Conservation (phyloP, 192 early-diverging fungal species). For the Podila epicladia region DNA sequence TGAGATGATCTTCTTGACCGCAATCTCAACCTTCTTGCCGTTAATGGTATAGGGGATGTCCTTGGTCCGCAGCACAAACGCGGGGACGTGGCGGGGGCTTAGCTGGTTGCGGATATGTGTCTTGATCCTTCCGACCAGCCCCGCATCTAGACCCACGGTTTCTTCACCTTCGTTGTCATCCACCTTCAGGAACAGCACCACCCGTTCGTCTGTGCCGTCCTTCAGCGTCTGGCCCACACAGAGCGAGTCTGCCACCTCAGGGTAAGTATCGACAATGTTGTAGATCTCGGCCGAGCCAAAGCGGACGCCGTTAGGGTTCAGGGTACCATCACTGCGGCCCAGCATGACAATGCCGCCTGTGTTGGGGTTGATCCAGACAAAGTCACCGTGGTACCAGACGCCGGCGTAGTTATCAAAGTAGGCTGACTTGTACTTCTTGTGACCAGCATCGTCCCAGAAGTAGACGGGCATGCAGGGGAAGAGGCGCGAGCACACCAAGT, state of each 20-base stretch:
- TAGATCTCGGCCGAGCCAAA: conserved; percentile 96
- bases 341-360: conserved; percentile 97
- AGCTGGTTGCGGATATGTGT: conserved; percentile 81
- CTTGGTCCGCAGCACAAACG: conserved; percentile 77
- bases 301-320: conserved; percentile 93
- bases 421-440: conserved; percentile 81
- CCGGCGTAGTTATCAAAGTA: conserved; percentile 89
- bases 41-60: conserved; percentile 97
- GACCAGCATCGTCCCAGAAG: conserved; percentile 85
- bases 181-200: conserved; percentile 93
- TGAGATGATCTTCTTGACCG: conserved; percentile 88
- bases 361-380: conserved; percentile 81
- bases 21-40: conserved; percentile 98
- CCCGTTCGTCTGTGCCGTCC: conserved; percentile 86
- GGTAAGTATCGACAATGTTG: conserved; percentile 88
- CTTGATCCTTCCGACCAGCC: conserved; percentile 77
- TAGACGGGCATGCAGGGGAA: conserved; percentile 99
- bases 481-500: conserved; percentile 91
- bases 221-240: conserved; percentile 88
- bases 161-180: conserved; percentile 69
- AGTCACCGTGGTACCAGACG: conserved; percentile 98
- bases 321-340: conserved; percentile 90
- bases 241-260: conserved; percentile 85
- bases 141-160: conserved; percentile 71
- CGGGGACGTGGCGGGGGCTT: conserved; percentile 94